Evolutionary conservation across 1,284 basidiomycete genomes (phyloP), one percentile per base, ranked within the genome.

Genomic region (Austroboletus rostrupii): DNA sequence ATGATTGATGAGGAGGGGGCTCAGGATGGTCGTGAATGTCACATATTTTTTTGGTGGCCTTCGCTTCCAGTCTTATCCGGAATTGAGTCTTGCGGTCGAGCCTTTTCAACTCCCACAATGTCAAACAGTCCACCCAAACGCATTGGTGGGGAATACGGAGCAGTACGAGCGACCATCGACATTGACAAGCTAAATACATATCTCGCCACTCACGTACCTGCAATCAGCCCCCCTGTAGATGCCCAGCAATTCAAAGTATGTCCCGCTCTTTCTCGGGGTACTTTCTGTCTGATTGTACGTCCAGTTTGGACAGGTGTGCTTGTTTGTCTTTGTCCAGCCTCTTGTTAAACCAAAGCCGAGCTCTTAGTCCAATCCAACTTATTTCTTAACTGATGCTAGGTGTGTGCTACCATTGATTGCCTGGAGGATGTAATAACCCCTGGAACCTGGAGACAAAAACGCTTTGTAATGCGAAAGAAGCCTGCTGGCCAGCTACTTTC

Each of bases 221-320:
- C 70, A 0, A 79, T 95, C 53, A 70, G 70, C 29, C 70, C 81
- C 1, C 91, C 92, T 0, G 80, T 96, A 9, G 72, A 76, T 19
- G 82, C 96, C 26, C 90, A 95, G 72, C 95, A 98, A 69, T 97
- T 97, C 75, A 90, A 90, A 69, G 90, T 90, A 66, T 51, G 81
- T 38, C 26, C 3, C 38, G 8, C 19, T 37, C 35, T 23, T 40
- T 21, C 29, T 38, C 0, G 11, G 29, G 11, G 26, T 4, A 19
- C 14, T 13, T 3, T 36, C 12, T 16, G 12, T 33, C 48, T 60
- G 20, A 67, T 28, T 19, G 28, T 45, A 14, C 35, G 13, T 53
- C 14, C 52, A 92, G 89, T 91, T 87, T 67, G 90, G 89, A 37
- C 90, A 92, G 84, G 84, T 87, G 68, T 54, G 65, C 55, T 28